A percentile compares a stretch with the other conserved stretches of the same genome.
phyloP scores from a whole-genome alignment of 352 stramenopile genomes.

The Phytophthora hibernalis region DNA sequence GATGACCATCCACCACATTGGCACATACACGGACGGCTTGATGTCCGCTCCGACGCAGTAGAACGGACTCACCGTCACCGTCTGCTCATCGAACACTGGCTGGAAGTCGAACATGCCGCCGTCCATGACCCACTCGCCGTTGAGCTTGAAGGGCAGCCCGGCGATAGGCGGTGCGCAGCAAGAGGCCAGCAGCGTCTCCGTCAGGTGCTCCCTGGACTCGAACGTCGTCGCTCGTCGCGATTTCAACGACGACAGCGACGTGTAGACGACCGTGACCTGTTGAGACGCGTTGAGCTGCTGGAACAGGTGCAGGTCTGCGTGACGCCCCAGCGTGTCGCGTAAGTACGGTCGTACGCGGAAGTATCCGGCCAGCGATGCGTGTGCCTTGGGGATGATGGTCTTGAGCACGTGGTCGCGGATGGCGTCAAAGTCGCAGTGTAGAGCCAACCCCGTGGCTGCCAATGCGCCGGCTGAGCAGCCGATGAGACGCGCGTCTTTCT shows the following conservation, averaged over 20 bases:
- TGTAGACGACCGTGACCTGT: conserved; percentile 74
- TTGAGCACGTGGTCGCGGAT: conserved; percentile 73
- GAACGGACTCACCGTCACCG: conserved; percentile 84
- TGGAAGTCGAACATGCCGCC: conserved; percentile 87
- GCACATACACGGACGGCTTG: conserved; percentile 90
- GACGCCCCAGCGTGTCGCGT: conserved; percentile 47
- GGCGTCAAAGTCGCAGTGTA: conserved; percentile 77
- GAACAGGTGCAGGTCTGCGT: conserved; percentile 54
- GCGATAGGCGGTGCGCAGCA: conserved; percentile 85
- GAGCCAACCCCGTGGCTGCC: conserved; percentile 69
- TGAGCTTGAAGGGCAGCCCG: conserved; percentile 83
- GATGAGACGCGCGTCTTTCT: conserved; percentile 68
- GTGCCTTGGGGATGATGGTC: conserved; percentile 60
- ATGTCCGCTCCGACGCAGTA: conserved; percentile 91
- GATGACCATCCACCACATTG: conserved; percentile 87
- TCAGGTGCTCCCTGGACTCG: conserved; percentile 65
- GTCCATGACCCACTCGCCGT: conserved; percentile 90
- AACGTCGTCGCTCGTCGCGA: conserved; percentile 79
- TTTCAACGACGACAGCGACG: conserved; percentile 71
- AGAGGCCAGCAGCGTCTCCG: conserved; percentile 72
- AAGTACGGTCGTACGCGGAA: conserved; percentile 79
- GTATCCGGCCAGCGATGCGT: conserved; percentile 55
- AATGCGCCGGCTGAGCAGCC: conserved; percentile 82
- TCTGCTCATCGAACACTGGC: conserved; percentile 74
- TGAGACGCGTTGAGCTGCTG: conserved; percentile 54